Base-by-base conservation (phyloP, 75 land plant genomes). In the Pinus tabuliformis region DNA sequence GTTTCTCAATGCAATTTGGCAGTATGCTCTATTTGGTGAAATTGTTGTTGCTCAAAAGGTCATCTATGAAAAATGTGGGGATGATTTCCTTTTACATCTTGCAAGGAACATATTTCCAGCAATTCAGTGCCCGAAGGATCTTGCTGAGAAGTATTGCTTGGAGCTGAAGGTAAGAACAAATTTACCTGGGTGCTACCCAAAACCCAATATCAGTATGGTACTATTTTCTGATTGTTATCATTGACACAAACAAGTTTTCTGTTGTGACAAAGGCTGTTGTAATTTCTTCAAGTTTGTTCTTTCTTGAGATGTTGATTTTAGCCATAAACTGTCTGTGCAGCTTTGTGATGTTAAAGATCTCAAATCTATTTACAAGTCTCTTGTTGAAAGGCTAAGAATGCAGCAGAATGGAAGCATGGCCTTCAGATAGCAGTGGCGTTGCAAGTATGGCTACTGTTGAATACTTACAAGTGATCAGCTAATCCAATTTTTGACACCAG, bases 1-100 rank as follows among this genome's bases (percentile, higher is more conserved):
- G 30, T 28, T 65, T 26, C 39, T n/a, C 21, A 9, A 36, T 63
- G 22, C 36, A 37, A 49, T 75, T 54, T 83, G 39, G 80, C 89
- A 97, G 99, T 80, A 84, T 76, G 39, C 89, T 60, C 84, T 97
- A 57, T 91, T 97, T 77, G 91, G 93, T 65, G 99, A 97, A 79
- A 95, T 97, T 58, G 95, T 92, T 16, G 6, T 77, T 56, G 96
- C 95, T 65, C 98, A 94, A 73, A 97, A 89, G 79, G 86, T 91
- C 36, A 90, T 97, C 83, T 95, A 92, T 83, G 99, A 97, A 78
- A 91, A 88, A 42, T 89, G 97, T 80, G 98, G 99, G 0, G 73
- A 92, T 77, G 92, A 95, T 49, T 97, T 97, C 74, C 83, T 97
- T 39, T 61, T 79, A 59, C 85, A 88, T 74, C 85, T 95, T 76